Evolutionary conservation across 805 yeast species (phyloP), one percentile per base, ranked within the genome.

Genomic region (Sporopachydermia lactativora): DNA sequence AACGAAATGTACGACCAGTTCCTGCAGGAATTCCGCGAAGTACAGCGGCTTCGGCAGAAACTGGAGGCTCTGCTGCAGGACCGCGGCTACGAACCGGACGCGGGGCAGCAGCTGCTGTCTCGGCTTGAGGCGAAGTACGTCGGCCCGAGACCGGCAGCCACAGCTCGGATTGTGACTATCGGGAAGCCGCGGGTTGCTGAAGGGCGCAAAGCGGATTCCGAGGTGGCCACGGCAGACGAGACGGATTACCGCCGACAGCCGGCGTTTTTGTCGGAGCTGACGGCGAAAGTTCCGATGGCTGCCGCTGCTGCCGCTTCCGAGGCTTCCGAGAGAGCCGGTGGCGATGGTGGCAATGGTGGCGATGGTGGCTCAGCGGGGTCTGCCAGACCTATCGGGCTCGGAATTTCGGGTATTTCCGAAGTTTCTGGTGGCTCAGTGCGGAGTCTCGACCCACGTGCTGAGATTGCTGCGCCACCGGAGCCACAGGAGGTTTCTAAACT

Each of bases 151-250:
- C 31, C 31, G n/a, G 31, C 31, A 8, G 8, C 31, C 8, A 24
- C 8, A 24, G 42, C 14, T 41, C 52, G 4, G 43, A 52, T 4
- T 53, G 52, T 36, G 47, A 48, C 16, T 48, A 42, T 17, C 35
- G 52, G 15, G 47, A 41, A 34, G 13, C 34, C 13, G 38, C 41
- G 17, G 43, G 39, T 17, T 17, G 34, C 19, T 2, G 16, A 14
- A 35, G 5, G 15, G 6, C 37, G 19, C 34, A 34, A 19, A 28
- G 4, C 5, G 17, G 14, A 8, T 38, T 34, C 8, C 39, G 16
- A 16, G 38, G 38, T 17, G 35, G 41, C 36, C 35, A 38, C 8
- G 44, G 36, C 14, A 44, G n/a, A 17, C 11, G 34, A 37, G 24
- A 15, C n/a, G 18, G 38, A 3, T n/a, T 11, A 17, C 15, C 13